These are phyloP conservation scores for Apiospora aurea DNA, from an alignment of 2,329 filamentous ascomycete genomes.

Conservation along the genomic window DNA sequence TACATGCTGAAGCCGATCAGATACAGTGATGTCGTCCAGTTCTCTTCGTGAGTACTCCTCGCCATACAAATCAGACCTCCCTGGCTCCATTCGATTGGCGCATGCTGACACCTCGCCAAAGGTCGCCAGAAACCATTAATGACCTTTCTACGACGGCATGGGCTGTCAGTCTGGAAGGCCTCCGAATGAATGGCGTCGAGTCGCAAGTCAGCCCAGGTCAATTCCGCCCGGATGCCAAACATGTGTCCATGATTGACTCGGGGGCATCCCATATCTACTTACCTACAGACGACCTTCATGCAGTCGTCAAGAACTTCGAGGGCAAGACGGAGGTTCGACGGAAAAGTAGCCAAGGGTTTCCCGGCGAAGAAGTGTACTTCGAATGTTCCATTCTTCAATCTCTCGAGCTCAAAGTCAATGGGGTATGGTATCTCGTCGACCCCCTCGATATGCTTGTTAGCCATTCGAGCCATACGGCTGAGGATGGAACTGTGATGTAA, in stretches of 20 bases:
- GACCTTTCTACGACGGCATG: not conserved
- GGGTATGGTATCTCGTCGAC: constrained; percentile 3
- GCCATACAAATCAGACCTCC: not conserved
- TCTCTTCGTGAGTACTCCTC: not conserved
- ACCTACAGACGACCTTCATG: not conserved
- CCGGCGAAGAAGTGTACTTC: constrained; percentile 16
- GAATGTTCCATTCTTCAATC: constrained; percentile 16
- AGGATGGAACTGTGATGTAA: constrained; percentile 13
- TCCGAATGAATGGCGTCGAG: constrained; percentile 22
- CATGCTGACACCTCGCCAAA: not conserved
- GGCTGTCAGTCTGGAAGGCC: constrained; percentile 12
- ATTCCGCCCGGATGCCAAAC: constrained; percentile 1
- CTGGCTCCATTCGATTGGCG: no score
- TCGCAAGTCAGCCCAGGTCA: not conserved
- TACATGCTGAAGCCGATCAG: not conserved
- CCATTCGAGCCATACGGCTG: not conserved
- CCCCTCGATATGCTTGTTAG: constrained; percentile 18
- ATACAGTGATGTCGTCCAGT: constrained; percentile 20
- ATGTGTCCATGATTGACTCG: constrained; percentile 22
- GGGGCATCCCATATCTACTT: constrained; percentile 23
- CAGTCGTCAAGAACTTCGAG: constrained; percentile 5
- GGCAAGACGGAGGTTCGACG: constrained; percentile 16
- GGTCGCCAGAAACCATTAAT: not conserved
- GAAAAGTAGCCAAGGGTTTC: not conserved
- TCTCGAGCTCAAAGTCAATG: constrained; percentile 15